These are phyloP conservation scores for Licmophora abbreviata DNA, from an alignment of 108 stramenopile species.

Conservation along the genomic window DNA sequence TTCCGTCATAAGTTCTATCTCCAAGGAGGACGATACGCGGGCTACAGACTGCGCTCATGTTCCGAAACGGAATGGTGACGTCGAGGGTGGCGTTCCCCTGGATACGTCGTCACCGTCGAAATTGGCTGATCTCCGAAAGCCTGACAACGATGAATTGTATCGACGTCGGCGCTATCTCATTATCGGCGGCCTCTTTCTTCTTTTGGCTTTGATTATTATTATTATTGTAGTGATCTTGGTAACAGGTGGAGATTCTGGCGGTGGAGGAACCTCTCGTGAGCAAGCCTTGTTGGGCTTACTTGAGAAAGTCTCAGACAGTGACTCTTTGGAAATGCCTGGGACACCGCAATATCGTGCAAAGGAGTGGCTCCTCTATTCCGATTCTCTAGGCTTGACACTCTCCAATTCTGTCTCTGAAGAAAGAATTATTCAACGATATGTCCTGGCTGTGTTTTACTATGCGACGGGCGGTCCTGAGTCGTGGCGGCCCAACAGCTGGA, in stretches of 20 bases:
- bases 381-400: slow-evolving; percentile 11
- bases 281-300: slow-evolving; percentile 19
- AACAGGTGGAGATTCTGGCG: neutral
- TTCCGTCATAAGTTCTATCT: neutral
- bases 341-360: slow-evolving; percentile 48
- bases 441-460: slow-evolving; percentile 57
- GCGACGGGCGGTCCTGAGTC: slow-evolving; percentile 20
- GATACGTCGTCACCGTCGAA: too few relatives aligned
- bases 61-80: too few relatives aligned
- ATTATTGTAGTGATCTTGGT: neutral
- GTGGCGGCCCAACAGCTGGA: slow-evolving; percentile 47
- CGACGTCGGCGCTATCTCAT: neutral
- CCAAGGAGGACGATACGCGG: neutral
- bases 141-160: neutral
- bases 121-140: neutral
- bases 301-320: slow-evolving; percentile 14
- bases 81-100: too few relatives aligned
- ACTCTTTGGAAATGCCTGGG: slow-evolving; percentile 10
- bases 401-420: slow-evolving; percentile 2
- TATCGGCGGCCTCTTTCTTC: neutral
- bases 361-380: slow-evolving; percentile 40
- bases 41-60: neutral
- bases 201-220: neutral
- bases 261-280: slow-evolving; percentile 7
- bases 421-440: slow-evolving; percentile 60